These are phyloP conservation scores for Fraxinus sp. DNA, from an alignment of 305 asterid species.

Conservation along the genomic window DNA sequence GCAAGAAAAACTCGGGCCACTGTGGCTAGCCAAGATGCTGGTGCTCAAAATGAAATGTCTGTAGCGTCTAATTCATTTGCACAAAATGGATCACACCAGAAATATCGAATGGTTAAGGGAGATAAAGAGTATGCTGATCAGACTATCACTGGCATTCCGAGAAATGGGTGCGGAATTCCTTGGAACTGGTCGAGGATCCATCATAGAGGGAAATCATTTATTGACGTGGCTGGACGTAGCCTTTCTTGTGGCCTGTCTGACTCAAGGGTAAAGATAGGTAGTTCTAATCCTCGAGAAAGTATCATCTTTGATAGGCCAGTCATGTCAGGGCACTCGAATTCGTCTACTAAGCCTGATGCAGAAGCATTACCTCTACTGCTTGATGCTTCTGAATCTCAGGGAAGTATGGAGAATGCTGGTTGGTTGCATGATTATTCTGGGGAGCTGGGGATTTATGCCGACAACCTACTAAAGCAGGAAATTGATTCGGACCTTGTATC, in stretches of 20 bases:
- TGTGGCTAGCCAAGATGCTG: constrained; percentile 45
- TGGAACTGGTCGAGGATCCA: constrained; percentile 96
- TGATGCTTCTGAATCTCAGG: constrained; percentile 73
- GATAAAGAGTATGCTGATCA: constrained; percentile 41
- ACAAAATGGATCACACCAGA: constrained; percentile 43
- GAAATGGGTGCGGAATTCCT: constrained; percentile 92
- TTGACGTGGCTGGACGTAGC: constrained; percentile 86
- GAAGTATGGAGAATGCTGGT: constrained; percentile 58
- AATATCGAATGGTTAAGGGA: constrained; percentile 40
- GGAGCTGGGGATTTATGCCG: constrained; percentile 80
- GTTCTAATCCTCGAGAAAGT: constrained; percentile 40
- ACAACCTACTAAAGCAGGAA: constrained; percentile 66
- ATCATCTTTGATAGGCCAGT: constrained; percentile 47
- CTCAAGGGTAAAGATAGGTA: constrained; percentile 58
- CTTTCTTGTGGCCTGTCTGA: constrained; percentile 92
- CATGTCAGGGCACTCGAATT: constrained; percentile 58
- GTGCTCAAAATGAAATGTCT: constrained; percentile 64
- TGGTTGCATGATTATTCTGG: constrained; percentile 89
- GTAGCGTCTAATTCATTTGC: constrained; percentile 82
- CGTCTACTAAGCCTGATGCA: constrained; percentile 64
- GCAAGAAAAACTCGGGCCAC: constrained; percentile 59
- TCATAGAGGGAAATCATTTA: constrained; percentile 74
- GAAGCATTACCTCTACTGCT: constrained; percentile 84
- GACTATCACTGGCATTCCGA: constrained; percentile 44
- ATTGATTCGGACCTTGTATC: constrained; percentile 77